Conservation (phyloP, 768 basidiomycete species). For the Pulveroboletus ravenelii region DNA sequence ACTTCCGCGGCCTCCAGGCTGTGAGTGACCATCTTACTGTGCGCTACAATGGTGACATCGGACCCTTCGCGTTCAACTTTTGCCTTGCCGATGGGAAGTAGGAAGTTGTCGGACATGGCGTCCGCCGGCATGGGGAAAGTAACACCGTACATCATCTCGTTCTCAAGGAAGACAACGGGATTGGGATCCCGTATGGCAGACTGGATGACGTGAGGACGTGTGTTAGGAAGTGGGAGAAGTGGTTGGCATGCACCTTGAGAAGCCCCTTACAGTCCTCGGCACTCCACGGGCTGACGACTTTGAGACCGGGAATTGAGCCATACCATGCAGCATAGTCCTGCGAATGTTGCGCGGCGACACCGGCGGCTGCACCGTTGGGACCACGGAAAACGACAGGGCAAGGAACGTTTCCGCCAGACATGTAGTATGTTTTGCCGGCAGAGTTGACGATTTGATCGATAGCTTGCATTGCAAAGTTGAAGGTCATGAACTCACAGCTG, state of each 20-base stretch:
- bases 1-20: slow-evolving; percentile 90
- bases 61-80: slow-evolving; percentile 92
- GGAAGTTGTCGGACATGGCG: slow-evolving; percentile 92
- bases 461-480: slow-evolving; percentile 99
- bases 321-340: slow-evolving; percentile 98
- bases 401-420: slow-evolving; percentile 98
- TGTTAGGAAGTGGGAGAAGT: neutral
- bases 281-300: slow-evolving; percentile 96
- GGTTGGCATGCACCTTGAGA: slow-evolving; percentile 63
- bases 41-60: slow-evolving; percentile 94
- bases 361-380: slow-evolving; percentile 96
- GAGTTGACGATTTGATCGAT: slow-evolving; percentile 99
- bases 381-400: slow-evolving; percentile 99
- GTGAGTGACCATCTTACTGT: slow-evolving; percentile 97
- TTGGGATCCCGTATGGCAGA: slow-evolving; percentile 97
- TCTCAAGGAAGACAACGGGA: slow-evolving; percentile 98
- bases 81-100: slow-evolving; percentile 95
- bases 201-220: slow-evolving; percentile 35
- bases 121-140: slow-evolving; percentile 94
- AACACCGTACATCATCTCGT: slow-evolving; percentile 98
- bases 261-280: slow-evolving; percentile 99
- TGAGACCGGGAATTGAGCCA: slow-evolving; percentile 88
- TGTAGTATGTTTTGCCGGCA: slow-evolving; percentile 99
- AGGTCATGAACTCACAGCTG: slow-evolving; percentile 99
- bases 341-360: slow-evolving; percentile 96